A percentile compares a stretch with the other conserved stretches of the same genome.
These are phyloP conservation scores for Ceratocystis cubensis DNA, from an alignment of 2,329 filamentous ascomycete genomes.

Conservation along the genomic window DNA sequence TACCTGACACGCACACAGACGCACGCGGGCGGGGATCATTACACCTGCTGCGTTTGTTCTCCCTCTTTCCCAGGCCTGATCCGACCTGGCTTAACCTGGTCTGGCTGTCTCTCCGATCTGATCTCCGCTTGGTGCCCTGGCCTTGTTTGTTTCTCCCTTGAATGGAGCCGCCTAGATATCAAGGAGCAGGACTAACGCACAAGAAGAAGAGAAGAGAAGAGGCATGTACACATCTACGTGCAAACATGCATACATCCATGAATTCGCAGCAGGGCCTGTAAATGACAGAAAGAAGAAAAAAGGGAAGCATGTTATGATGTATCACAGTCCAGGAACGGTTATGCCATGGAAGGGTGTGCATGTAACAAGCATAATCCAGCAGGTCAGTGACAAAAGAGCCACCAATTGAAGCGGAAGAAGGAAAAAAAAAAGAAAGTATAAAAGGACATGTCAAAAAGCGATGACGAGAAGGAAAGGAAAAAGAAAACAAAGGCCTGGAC, in stretches of 20 bases:
- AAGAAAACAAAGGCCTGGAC: conserved; percentile 8
- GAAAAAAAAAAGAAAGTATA: neutral
- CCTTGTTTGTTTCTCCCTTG: neutral
- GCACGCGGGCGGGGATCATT: neutral
- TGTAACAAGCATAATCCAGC: neutral
- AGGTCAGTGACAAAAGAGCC: neutral
- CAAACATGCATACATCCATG: neutral
- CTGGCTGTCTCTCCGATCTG: neutral
- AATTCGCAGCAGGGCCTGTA: neutral
- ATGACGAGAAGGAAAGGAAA: conserved; percentile 3
- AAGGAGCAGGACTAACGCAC: neutral
- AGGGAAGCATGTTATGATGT: neutral
- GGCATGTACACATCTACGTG: neutral
- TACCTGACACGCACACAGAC: neutral
- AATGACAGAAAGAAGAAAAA: neutral
- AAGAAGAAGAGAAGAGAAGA: neutral
- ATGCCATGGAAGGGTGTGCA: neutral
- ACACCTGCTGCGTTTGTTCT: neutral
- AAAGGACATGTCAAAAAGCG: neutral
- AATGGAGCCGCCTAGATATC: neutral
- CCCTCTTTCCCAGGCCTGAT: neutral
- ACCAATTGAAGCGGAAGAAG: neutral
- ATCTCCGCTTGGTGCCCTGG: neutral
- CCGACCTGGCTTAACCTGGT: no score
- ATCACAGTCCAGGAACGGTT: neutral